Conservation (phyloP, 441 rosid species). For the Arabidopsis lyrata region DNA sequence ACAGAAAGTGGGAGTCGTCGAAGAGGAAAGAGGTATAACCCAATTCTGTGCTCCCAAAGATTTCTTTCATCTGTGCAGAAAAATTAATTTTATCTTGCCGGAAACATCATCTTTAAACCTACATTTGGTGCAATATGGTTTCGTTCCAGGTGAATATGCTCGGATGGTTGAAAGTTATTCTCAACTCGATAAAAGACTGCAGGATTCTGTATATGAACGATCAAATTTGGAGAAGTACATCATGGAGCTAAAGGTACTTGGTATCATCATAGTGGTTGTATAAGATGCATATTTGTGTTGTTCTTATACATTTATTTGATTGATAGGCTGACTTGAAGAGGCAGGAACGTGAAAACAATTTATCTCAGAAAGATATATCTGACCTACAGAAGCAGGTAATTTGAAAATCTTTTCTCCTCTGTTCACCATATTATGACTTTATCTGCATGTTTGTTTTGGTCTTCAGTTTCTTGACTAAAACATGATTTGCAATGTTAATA, state of each 20-base stretch:
- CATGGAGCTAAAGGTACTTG: slow-evolving; percentile 74
- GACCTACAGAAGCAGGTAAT: slow-evolving; percentile 89
- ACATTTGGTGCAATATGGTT: no score
- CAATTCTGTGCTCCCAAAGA: slow-evolving; percentile 8
- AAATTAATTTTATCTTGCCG: no score
- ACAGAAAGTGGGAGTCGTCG: slow-evolving; percentile 85
- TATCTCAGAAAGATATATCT: slow-evolving; percentile 76
- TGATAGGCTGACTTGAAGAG: slow-evolving; percentile 79
- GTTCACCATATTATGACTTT: no score
- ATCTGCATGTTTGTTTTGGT: slow-evolving; percentile 31
- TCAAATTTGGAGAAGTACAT: slow-evolving; percentile 77
- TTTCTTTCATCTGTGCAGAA: no score
- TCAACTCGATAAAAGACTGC: slow-evolving; percentile 74
- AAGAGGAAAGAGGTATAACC: slow-evolving; percentile 94
- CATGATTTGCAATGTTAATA: slow-evolving; percentile 29
- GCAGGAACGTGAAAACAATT: slow-evolving; percentile 70
- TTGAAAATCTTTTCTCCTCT: slow-evolving; percentile 18
- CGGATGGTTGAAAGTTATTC: slow-evolving; percentile 90
- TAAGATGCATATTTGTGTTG: slow-evolving; percentile 8
- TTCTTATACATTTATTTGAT: slow-evolving; percentile 33
- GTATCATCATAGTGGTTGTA: slow-evolving; percentile 17
- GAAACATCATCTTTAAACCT: no score
- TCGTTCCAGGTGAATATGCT: slow-evolving; percentile 87
- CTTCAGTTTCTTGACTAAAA: slow-evolving; percentile 29
- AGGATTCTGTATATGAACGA: slow-evolving; percentile 74